phyloP scores from a whole-genome alignment of 2,329 filamentous ascomycete species.

The Xylariomycetidae sp. region DNA sequence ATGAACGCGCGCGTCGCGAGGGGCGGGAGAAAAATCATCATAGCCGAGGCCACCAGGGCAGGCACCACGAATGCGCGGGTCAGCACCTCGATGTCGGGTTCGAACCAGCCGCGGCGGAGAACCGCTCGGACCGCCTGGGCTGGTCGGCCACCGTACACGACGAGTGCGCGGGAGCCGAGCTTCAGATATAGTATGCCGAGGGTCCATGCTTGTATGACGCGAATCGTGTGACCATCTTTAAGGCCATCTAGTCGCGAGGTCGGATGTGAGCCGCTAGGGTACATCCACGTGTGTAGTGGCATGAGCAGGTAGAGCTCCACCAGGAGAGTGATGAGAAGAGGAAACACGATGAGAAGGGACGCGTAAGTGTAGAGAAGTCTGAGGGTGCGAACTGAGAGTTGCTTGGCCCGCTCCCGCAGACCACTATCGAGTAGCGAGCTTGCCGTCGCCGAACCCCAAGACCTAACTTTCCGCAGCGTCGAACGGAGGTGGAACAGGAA shows the following conservation, averaged over 20 bases:
- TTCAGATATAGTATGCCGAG: constrained; percentile 88
- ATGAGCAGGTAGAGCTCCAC: constrained; percentile 87
- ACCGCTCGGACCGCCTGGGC: constrained; percentile 72
- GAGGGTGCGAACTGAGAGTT: constrained; percentile 26
- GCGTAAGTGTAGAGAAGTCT: constrained; percentile 69
- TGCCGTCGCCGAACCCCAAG: constrained; percentile 23
- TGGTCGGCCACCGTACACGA: constrained; percentile 63
- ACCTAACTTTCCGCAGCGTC: constrained; percentile 29
- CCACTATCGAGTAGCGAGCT: constrained; percentile 26
- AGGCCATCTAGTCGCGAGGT: constrained; percentile 23
- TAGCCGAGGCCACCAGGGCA: constrained; percentile 53
- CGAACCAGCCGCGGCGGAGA: constrained; percentile 68
- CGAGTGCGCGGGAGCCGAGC: constrained; percentile 65
- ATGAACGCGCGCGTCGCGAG: constrained; percentile 50
- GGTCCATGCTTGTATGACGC: constrained; percentile 91
- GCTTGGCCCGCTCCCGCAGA: constrained; percentile 24
- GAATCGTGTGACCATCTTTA: constrained; percentile 60
- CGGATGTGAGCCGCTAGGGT: constrained; percentile 25
- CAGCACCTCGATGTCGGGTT: constrained; percentile 73
- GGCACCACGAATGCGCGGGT: constrained; percentile 87
- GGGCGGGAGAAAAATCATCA: constrained; percentile 63
- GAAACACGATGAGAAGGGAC: constrained; percentile 73
- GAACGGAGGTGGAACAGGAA: constrained; percentile 46
- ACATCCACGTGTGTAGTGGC: constrained; percentile 77
- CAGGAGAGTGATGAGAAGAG: constrained; percentile 71